Conservation (phyloP, 164 flowering plant species). For the Liquidambar formosana region DNA sequence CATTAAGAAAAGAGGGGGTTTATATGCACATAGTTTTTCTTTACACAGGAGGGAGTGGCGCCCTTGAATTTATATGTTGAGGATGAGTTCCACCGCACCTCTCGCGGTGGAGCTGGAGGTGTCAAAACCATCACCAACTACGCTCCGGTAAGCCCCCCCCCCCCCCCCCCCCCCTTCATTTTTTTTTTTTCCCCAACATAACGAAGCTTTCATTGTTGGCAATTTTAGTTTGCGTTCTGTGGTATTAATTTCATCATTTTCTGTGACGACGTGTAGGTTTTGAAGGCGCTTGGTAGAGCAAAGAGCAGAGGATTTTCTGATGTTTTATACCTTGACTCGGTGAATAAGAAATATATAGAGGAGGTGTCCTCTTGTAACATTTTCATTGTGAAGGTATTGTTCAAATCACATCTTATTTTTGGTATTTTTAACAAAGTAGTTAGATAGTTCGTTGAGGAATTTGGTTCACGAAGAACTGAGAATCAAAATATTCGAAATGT, state of each 20-base stretch:
- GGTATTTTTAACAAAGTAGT: neutral
- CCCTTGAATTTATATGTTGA: constrained; percentile 73
- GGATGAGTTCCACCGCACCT: constrained; percentile 67
- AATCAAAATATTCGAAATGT: too few species aligned
- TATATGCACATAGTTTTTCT: neutral
- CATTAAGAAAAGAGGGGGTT: neutral
- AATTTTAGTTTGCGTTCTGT: neutral
- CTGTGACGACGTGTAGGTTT: constrained; percentile 37
- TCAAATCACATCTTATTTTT: neutral
- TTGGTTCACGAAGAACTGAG: too few species aligned
- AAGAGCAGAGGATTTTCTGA: constrained; percentile 66
- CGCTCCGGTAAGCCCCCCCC: constrained; percentile 54
- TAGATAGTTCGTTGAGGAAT: too few species aligned
- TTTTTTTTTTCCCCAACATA: too few species aligned
- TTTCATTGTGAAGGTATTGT: constrained; percentile 66
- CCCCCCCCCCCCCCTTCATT: too few species aligned
- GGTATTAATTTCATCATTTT: neutral
- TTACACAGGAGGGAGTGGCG: constrained; percentile 61
- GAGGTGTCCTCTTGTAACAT: constrained; percentile 73
- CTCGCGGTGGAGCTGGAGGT: constrained; percentile 84
- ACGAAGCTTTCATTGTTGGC: too few species aligned
- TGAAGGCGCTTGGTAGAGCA: constrained; percentile 49
- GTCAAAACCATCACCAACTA: constrained; percentile 75
- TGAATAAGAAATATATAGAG: constrained; percentile 51
- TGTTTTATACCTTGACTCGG: constrained; percentile 65